A percentile compares a stretch with the other conserved stretches of the same genome.
These are phyloP conservation scores for Smithsoniella earleae DNA, from an alignment of 163 green algal species.

Conservation along the genomic window DNA sequence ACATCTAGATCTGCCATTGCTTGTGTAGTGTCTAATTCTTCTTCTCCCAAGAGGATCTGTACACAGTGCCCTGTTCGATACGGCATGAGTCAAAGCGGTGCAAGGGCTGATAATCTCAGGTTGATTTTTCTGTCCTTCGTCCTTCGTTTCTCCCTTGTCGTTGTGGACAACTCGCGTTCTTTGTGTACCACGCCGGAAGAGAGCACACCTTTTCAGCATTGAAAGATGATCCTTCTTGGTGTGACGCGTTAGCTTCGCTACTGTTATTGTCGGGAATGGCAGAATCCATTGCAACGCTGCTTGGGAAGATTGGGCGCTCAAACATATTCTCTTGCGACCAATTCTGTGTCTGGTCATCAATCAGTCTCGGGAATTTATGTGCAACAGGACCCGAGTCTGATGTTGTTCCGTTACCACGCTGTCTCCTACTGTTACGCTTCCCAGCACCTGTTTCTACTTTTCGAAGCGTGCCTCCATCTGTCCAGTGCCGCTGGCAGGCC, in stretches of 20 bases:
- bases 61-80: too few species aligned
- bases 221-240: constrained; percentile 27
- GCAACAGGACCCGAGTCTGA: neutral
- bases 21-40: neutral
- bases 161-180: too few species aligned
- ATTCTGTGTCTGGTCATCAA: neutral
- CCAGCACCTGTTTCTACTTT: constrained; percentile 25
- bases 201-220: constrained; percentile 14
- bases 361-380: neutral
- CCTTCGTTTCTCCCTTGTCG: too few species aligned
- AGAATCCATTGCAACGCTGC: neutral
- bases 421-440: constrained; percentile 14
- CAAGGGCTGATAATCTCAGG: too few species aligned
- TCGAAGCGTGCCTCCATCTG: constrained; percentile 9
- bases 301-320: too few species aligned
- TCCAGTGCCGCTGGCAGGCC: constrained; percentile 23
- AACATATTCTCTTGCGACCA: neutral
- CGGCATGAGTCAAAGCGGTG: too few species aligned
- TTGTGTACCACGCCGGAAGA: too few species aligned
- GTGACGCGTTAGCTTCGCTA: neutral
- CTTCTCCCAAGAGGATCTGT: too few species aligned
- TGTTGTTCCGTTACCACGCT: neutral
- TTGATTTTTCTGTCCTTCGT: too few species aligned
- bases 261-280: constrained; percentile 16
- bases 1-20: constrained; percentile 23